Conservation (phyloP, 805 yeast species). For the Martiniozyma abietophila region DNA sequence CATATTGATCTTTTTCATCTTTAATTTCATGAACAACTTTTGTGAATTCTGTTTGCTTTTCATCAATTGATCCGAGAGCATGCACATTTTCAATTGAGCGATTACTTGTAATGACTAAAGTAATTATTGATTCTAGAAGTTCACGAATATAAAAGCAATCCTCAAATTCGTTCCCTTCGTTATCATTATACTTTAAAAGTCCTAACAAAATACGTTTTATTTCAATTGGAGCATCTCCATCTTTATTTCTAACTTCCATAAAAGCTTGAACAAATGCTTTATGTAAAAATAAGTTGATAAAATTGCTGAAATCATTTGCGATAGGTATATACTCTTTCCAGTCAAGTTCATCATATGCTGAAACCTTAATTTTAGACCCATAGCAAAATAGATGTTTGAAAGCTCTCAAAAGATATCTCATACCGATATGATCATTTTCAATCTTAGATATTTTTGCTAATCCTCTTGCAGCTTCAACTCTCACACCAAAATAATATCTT, state of each 20-base stretch:
- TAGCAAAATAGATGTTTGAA: slow-evolving; percentile 69
- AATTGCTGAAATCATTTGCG: slow-evolving; percentile 72
- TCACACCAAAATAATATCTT: slow-evolving; percentile 80
- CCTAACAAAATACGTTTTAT: slow-evolving; percentile 59
- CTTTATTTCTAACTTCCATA: slow-evolving; percentile 48
- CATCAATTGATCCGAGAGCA: slow-evolving; percentile 12
- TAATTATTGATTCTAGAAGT: slow-evolving; percentile 46
- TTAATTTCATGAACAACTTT: slow-evolving; percentile 5
- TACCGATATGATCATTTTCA: slow-evolving; percentile 59
- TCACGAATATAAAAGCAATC: slow-evolving; percentile 61
- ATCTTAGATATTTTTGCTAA: slow-evolving; percentile 58
- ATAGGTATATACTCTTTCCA: slow-evolving; percentile 49
- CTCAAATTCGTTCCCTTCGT: slow-evolving; percentile 64
- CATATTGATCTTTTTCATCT: slow-evolving; percentile 29
- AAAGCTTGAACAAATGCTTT: slow-evolving; percentile 59
- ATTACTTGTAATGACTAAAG: slow-evolving; percentile 20
- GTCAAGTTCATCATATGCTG: slow-evolving; percentile 20
- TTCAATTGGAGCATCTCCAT: slow-evolving; percentile 47
- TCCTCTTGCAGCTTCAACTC: slow-evolving; percentile 80
- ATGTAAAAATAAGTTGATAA: slow-evolving; percentile 59
- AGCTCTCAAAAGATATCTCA: slow-evolving; percentile 60
- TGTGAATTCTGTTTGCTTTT: slow-evolving; percentile 1
- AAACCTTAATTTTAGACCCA: slow-evolving; percentile 30
- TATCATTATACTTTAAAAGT: slow-evolving; percentile 75
- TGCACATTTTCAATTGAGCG: slow-evolving; percentile 19